Evolutionary conservation across 139 green algal genomes (phyloP).

Genomic region (Chlorella sp.): DNA sequence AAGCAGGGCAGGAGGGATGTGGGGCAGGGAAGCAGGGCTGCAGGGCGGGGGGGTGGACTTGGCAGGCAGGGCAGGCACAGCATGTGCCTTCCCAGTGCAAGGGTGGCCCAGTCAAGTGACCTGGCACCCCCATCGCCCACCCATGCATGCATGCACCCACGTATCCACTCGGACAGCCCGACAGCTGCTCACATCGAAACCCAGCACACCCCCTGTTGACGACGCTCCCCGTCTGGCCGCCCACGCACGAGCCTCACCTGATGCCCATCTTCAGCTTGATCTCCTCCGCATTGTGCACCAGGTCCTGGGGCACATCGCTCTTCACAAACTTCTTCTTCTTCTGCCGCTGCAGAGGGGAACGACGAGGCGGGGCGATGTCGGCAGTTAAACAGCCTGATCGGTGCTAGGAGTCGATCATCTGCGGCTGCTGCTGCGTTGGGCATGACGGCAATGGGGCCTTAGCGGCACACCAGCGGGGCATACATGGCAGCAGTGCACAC

Average conservation of each 20-base stretch:
- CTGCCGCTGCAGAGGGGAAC: constrained; percentile 29
- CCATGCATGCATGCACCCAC: no score
- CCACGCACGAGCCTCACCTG: constrained; percentile 1
- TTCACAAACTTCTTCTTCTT: constrained; percentile 39
- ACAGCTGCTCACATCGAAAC: no score
- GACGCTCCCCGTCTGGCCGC: neutral
- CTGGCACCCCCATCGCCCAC: no score
- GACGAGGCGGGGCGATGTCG: neutral
- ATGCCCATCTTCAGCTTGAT: constrained; percentile 43
- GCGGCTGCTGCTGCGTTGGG: no score
- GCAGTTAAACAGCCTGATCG: neutral
- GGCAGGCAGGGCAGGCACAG: no score
- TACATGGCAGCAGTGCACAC: neutral
- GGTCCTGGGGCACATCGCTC: constrained; percentile 36
- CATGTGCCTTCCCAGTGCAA: no score
- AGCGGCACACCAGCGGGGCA: neutral
- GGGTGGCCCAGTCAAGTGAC: no score
- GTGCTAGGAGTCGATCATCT: no score
- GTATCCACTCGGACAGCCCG: no score
- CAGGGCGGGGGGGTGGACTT: neutral
- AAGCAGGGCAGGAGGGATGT: neutral
- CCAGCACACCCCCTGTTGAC: no score
- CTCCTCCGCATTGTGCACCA: constrained; percentile 3
- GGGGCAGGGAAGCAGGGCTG: neutral
- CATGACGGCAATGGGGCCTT: no score